Evolutionary conservation across 2,329 filamentous ascomycete genomes (phyloP).

Genomic region (Alternaria sp.): DNA sequence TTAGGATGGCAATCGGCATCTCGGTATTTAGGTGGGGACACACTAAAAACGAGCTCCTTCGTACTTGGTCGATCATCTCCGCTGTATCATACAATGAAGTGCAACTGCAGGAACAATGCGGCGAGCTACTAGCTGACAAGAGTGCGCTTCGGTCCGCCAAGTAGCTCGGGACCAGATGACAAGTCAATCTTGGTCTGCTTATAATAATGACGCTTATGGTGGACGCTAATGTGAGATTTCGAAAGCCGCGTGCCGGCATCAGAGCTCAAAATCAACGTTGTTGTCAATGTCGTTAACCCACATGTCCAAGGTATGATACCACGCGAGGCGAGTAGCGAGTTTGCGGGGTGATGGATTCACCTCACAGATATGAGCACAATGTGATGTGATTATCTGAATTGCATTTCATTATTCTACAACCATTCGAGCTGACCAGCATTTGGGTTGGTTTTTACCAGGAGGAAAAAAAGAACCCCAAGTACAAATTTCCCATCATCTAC

Average conservation of each 20-base stretch:
- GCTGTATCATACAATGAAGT: neutral
- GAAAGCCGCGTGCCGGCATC: neutral
- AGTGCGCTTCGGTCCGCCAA: conserved; percentile 6
- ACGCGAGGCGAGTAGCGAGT: neutral
- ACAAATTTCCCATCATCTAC: conserved; percentile 29
- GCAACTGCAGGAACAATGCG: conserved; percentile 3
- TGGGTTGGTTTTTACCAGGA: conserved; percentile 13
- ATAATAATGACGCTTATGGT: neutral
- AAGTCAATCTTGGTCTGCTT: neutral
- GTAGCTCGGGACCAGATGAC: neutral
- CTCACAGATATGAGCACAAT: neutral
- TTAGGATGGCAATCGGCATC: too few species aligned
- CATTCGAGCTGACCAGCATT: conserved; percentile 23
- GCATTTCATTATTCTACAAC: conserved; percentile 34
- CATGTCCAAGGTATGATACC: neutral
- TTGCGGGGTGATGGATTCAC: neutral
- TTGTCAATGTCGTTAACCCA: neutral
- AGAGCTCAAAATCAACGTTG: neutral
- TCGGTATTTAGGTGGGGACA: too few species aligned
- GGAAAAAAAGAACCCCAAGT: conserved; percentile 10
- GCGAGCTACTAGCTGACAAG: neutral
- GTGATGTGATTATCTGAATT: conserved; percentile 18
- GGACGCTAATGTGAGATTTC: neutral
- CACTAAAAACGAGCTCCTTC: too few species aligned
- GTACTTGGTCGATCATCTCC: neutral